Base-by-base conservation (phyloP, 495 filamentous ascomycete genomes). In the Gamarada debralockiae region DNA sequence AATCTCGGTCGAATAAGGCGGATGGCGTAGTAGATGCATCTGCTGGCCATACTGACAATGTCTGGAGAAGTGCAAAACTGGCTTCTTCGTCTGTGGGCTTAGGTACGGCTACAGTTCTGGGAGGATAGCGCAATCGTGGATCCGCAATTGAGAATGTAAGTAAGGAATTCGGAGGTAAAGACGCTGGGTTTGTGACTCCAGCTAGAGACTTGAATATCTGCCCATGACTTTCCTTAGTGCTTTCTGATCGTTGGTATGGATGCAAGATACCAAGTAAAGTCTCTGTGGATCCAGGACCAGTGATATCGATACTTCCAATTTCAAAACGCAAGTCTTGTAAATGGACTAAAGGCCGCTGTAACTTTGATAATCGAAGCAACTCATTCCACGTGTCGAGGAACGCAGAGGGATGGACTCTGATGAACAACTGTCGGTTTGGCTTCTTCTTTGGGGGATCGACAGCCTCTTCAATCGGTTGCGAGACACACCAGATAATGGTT, bases 241-340 rank as follows among this genome's bases (percentile, higher is more conserved):
- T 7, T 20, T 55, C 52, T 13, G 52, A 55, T 25, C 56, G 49
- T 13, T 50, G 40, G 52, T 55, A 80, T 18, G 91, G 85, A 43
- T 79, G 75, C 45, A 98, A 75, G 15, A 86, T 72, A 6, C 84
- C 79, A 20, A 91, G 71, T 2, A 98, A 70, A 2, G 90, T 77
- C 66, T 97, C 90, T 2, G 87, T 91, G 6, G 90, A 87, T 2
- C 78, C 87, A 1, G 93, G 90, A 0, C 93, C 93, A 0, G 80
- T 85, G 48, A 97, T 72, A 56, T 96, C 87, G 45, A 97, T 92
- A 63, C 90, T 96, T 39, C 93, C 93, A 65, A 98, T 86, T 59
- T 97, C 92, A 61, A 90, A 97, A 2, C 93, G 81, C 13, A 98
- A 66, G 63, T 98, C 93, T 63, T 96, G 89, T n/a, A 96, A 64